Percentiles rank a stretch among this genome's conserved stretches.
Conservation (phyloP, 441 rosid genomes). For the Jatropha podagrica region DNA sequence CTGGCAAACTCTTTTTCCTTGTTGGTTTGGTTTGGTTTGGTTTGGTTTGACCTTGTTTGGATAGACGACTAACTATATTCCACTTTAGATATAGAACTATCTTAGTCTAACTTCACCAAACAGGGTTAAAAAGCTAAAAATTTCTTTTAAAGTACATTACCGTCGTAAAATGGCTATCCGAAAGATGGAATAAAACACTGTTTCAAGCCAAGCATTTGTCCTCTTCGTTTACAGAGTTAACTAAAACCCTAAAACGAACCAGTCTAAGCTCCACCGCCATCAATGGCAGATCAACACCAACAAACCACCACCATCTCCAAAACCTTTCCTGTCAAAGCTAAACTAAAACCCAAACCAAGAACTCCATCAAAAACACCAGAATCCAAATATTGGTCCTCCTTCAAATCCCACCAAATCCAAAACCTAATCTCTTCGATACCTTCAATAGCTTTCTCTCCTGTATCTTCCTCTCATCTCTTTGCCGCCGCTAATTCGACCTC, state of each 20-base stretch:
- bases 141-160: too few species aligned
- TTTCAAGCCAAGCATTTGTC: not conserved
- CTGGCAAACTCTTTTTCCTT: not conserved
- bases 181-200: not conserved
- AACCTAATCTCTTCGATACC: constrained; percentile 59
- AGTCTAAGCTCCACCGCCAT: not conserved
- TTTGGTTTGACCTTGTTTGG: not conserved
- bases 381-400: constrained; percentile 84
- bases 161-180: not conserved
- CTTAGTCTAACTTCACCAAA: not conserved
- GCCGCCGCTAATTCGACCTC: constrained; percentile 74
- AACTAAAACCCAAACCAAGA: constrained; percentile 59
- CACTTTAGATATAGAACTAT: not conserved
- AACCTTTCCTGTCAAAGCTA: constrained; percentile 63
- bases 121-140: too few species aligned
- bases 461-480: constrained; percentile 42
- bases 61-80: not conserved
- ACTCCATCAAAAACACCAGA: constrained; percentile 65
- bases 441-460: constrained; percentile 67
- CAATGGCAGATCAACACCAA: constrained; percentile 14
- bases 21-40: not conserved
- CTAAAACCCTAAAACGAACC: not conserved
- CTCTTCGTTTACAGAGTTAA: not conserved
- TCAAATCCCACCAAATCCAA: constrained; percentile 56
- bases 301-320: constrained; percentile 25